Base-by-base conservation (phyloP, 2,329 filamentous ascomycete species). In the Botrytis paeoniae region DNA sequence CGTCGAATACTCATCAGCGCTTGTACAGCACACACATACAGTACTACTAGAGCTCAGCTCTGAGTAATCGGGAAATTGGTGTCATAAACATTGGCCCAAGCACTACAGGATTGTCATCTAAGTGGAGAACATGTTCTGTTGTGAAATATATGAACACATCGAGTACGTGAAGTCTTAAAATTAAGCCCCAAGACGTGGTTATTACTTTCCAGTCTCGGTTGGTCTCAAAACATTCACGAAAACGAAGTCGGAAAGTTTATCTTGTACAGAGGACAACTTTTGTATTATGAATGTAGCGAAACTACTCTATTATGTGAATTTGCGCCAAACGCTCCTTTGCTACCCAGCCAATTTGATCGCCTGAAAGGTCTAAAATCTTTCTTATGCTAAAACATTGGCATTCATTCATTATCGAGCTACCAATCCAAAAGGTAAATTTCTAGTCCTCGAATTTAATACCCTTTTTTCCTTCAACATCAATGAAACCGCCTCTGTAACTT, bases 371-470 rank as follows among this genome's bases (percentile, higher is more conserved):
- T 41, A 60, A 54, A 32, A 45, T 54, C 45, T 68, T 59, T 68
- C 51, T 57, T 37, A 60, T 59, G 35, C 48, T 39, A 41, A 60
- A 59, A 48, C 35, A 32, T 41, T 41, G 54, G 66, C 62, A 68
- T 39, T 51, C 29, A 37, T 61, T 45, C 25, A 32, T 39, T 37
- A 43, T 39, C 62, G 41, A 43, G 22, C 48, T 57, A 69, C 35
- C 48, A 32, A 69, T 43, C n/a, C 65, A 69, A 43, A 41, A 43
- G 35, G 37, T 41, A 57, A n/a, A 57, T 41, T 29, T 74, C 84
- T 89, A 97, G 79, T 97, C 93, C 3, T 98, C 94, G 83, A 99
- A 99, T 85, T 97, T 98, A 85, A 97, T 92, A 73, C 93, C 92
- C 83, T 95, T 95, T 76, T 92, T 92, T 32, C 91, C 90, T 22